Conservation (phyloP, 1,139 yeast genomes). For the Groenewaldozyma auringiensis region DNA sequence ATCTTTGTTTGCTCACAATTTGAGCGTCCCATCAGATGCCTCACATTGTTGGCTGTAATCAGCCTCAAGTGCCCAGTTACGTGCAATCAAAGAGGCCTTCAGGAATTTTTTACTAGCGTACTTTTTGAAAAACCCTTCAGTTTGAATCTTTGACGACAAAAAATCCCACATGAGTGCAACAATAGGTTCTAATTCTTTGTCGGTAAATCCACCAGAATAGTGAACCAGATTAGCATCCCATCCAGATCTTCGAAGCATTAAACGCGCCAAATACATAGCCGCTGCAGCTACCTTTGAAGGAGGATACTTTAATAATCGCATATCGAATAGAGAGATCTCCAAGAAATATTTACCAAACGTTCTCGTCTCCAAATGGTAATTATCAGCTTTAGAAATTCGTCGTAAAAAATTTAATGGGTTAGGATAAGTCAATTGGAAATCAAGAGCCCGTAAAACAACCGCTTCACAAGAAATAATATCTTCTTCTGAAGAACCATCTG, state of each 20-base stretch:
- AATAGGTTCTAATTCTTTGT: slow-evolving; percentile 61
- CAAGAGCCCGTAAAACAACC: slow-evolving; percentile 64
- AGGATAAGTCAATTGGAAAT: slow-evolving; percentile 79
- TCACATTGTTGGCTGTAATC: neutral
- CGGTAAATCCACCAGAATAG: slow-evolving; percentile 87
- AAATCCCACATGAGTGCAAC: slow-evolving; percentile 71
- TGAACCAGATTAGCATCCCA: slow-evolving; percentile 74
- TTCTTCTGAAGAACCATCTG: slow-evolving; percentile 77
- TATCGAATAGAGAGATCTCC: slow-evolving; percentile 76
- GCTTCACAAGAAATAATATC: slow-evolving; percentile 86
- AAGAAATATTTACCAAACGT: slow-evolving; percentile 84
- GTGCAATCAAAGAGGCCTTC: slow-evolving; percentile 82
- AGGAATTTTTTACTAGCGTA: slow-evolving; percentile 86
- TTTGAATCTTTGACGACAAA: slow-evolving; percentile 68
- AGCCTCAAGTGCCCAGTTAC: slow-evolving; percentile 58
- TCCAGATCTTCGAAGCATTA: slow-evolving; percentile 60
- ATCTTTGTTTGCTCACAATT: too few species aligned
- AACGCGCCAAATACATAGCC: slow-evolving; percentile 81
- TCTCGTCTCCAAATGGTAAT: slow-evolving; percentile 85
- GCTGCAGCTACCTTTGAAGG: slow-evolving; percentile 89
- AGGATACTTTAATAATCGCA: slow-evolving; percentile 64
- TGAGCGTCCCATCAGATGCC: neutral
- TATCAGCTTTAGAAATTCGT: slow-evolving; percentile 90
- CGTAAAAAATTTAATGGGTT: slow-evolving; percentile 92
- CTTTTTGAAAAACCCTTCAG: slow-evolving; percentile 90